Percentiles rank a stretch among this genome's conserved stretches.
phyloP scores from a whole-genome alignment of 176 grass and related monocot species.

The Raddia distichophylla region DNA sequence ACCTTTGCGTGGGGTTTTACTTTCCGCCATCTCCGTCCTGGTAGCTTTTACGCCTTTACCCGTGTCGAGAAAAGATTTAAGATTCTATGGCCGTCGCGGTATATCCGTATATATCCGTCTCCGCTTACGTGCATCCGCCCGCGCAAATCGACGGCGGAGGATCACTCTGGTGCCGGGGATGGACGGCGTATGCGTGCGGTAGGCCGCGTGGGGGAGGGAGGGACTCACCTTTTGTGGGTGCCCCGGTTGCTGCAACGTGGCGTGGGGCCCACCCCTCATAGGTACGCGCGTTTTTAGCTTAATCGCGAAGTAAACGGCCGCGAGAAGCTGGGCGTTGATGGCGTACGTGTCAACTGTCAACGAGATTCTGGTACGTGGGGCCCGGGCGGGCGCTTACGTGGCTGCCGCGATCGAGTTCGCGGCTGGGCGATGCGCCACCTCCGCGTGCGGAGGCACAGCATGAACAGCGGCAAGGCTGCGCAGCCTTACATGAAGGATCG shows the following conservation, averaged over 20 bases:
- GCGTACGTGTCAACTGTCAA: neutral
- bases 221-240: neutral
- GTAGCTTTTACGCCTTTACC: slow-evolving; percentile 25
- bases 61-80: slow-evolving; percentile 10
- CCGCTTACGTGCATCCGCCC: neutral
- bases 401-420: neutral
- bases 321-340: neutral
- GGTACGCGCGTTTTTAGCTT: slow-evolving; percentile 49
- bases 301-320: slow-evolving; percentile 68
- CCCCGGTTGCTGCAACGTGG: slow-evolving; percentile 44
- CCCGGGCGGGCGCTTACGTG: neutral
- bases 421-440: slow-evolving; percentile 16
- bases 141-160: neutral
- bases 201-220: neutral
- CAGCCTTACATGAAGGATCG: too few species aligned
- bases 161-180: rapidly evolving
- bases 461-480: neutral
- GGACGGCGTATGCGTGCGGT: neutral
- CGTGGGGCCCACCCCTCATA: neutral
- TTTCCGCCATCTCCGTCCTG: slow-evolving; percentile 7
- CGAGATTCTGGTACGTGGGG: neutral
- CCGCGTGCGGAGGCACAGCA: neutral
- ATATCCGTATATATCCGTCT: slow-evolving; percentile 1
- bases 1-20: slow-evolving; percentile 23
- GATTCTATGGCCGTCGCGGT: slow-evolving; percentile 14